Base-by-base conservation (phyloP, 257 asterid genomes). In the Plectranthus barbatus region DNA sequence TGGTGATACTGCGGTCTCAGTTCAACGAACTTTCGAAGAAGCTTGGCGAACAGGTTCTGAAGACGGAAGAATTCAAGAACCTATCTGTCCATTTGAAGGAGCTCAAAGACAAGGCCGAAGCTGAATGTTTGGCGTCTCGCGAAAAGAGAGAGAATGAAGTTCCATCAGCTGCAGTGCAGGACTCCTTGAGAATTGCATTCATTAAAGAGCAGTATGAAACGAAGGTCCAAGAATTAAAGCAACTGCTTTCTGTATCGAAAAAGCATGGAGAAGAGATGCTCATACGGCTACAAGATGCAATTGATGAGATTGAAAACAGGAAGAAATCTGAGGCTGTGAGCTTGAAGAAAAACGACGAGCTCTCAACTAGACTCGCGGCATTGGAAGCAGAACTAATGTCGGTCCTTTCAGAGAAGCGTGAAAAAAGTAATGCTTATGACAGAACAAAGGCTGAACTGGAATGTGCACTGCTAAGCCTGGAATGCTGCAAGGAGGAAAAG, bases 401-500 rank as follows among this genome's bases (percentile, higher is more conserved):
- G 1, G 80, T 77, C 15, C 66, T 89, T 69, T 64, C 81, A 51
- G 99, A 93, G 52, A 87, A 84, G 74, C 95, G 94, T 52, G 97
- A 90, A 53, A 85, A 75, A 58, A 73, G 70, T 62, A 85, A 79
- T 9, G 81, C 81, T 60, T 91, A 77, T 72, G 97, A 93, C 58
- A 57, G 90, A 20, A 60, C 78, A 70, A 82, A 81, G 75, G 88
- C 95, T 54, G 97, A 90, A 79, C 78, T 90, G 75, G 99, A 93
- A 68, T 93, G 96, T 71, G 94, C 96, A 15, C 63, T 79, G 17
- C 84, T 87, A 51, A 90, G 97, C 82, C 79, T 90, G 20, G 99
- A 90, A 76, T 93, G 99, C 66, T 93, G 97, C 81, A 93, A 80
- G 87, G 99, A 93, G 83, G 99, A 93, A 70, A 85, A 85, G 73